Base-by-base conservation (phyloP, 305 asterid species). In the Fraxinus sp. region DNA sequence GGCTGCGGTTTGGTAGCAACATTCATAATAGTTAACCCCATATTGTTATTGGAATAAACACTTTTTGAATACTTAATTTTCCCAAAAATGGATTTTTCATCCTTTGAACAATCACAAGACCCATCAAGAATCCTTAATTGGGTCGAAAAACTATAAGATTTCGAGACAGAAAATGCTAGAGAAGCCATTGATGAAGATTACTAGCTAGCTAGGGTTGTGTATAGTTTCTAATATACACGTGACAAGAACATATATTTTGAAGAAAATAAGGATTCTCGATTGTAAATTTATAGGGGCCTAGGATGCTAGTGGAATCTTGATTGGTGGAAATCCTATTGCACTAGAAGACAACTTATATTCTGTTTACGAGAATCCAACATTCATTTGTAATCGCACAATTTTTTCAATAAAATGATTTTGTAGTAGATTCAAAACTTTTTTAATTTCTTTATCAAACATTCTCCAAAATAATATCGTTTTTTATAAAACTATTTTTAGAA, bases 141-240 rank as follows among this genome's bases (percentile, higher is more conserved):
- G 66, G 7, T 64, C 5, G 85, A 75, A 76, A 1, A 75, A 79
- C 4, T 14, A n/a, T 66, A 79, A 43, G 89, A 77, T 72, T 85
- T 86, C 81, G 86, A 57, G 78, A 87, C 35, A 52, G 93, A 86
- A 80, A 81, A 46, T 77, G 81, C 74, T 30, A 85, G 66, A 76
- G 91, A 89, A 87, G 96, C 91, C 98, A 94, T 94, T 76, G 26
- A 49, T 66, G 88, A 78, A 39, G 7, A 10, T 68, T 32, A 55
- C 22, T 28, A 16, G n/a, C 73, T 35, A 18, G 72, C 37, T n/a
- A 77, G 72, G 18, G 18, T 41, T 78, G 8, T 4, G 62, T 43
- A 8, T 39, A 41, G 73, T 41, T n/a, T 57, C 2, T 36, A 71
- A 28, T 5, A 9, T 43, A 13, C 0, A 11, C 24, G 28, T 74